These are phyloP conservation scores for Teunomyces pallodes DNA, from an alignment of 805 yeast species.

Conservation along the genomic window DNA sequence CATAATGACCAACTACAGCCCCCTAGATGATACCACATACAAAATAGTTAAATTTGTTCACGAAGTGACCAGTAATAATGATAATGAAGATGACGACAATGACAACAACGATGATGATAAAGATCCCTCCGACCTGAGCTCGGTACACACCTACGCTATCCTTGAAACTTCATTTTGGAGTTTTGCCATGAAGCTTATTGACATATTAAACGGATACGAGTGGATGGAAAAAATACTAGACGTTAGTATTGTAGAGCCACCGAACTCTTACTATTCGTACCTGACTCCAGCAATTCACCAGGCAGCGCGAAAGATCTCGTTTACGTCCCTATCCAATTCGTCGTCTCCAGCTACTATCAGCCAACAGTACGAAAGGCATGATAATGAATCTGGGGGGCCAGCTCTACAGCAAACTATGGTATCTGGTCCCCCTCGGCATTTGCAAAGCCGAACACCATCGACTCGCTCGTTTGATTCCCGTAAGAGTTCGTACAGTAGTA, in stretches of 20 bases:
- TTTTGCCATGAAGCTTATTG: slow-evolving; percentile 9
- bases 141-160: slow-evolving; percentile 3
- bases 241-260: slow-evolving; percentile 10
- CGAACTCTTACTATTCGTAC: not conserved
- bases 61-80: not conserved
- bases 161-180: slow-evolving; percentile 5
- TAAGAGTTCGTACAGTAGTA: slow-evolving; percentile 10
- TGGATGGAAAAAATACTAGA: slow-evolving; percentile 20
- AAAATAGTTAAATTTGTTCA: slow-evolving; percentile 7
- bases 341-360: not conserved
- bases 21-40: slow-evolving; percentile 3
- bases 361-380: not conserved
- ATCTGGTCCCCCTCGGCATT: not conserved
- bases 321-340: slow-evolving; percentile 3
- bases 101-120: not conserved
- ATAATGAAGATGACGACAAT: not conserved
- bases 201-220: slow-evolving; percentile 22
- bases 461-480: slow-evolving; percentile 13
- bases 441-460: slow-evolving; percentile 12
- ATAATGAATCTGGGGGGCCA: too few relatives aligned
- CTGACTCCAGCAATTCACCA: not conserved
- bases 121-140: not conserved
- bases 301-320: not conserved
- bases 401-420: not conserved
- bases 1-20: slow-evolving; percentile 10